Percentiles rank a stretch among this genome's conserved stretches.
phyloP scores from a whole-genome alignment of 345 rosid species.

The Hibiscus syriacus region DNA sequence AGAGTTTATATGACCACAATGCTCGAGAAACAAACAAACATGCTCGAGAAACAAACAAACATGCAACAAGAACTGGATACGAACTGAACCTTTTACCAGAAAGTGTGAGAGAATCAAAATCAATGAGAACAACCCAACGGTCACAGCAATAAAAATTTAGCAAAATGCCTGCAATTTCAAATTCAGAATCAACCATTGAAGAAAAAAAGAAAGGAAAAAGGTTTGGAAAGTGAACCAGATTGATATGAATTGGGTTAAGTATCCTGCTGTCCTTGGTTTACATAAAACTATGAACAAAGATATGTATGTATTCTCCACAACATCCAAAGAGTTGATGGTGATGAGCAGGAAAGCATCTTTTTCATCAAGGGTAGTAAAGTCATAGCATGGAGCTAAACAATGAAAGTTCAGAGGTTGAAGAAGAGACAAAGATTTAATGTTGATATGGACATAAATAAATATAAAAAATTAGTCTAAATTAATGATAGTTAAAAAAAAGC shows the following conservation, averaged over 20 bases:
- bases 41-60: slow-evolving; percentile 55
- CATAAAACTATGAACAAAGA: slow-evolving; percentile 50
- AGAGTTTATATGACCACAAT: slow-evolving; percentile 32
- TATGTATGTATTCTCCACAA: slow-evolving; percentile 59
- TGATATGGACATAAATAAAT: too few species aligned
- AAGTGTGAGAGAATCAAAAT: slow-evolving; percentile 42
- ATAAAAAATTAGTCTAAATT: too few species aligned
- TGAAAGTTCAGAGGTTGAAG: too few species aligned
- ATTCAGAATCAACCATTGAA: background rate
- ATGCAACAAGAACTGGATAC: slow-evolving; percentile 56
- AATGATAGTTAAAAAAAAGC: too few species aligned
- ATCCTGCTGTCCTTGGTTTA: slow-evolving; percentile 35
- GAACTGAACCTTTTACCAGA: slow-evolving; percentile 11
- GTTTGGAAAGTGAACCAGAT: too few species aligned
- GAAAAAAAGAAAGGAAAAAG: background rate
- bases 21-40: slow-evolving; percentile 71
- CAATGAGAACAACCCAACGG: slow-evolving; percentile 46
- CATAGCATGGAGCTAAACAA: slow-evolving; percentile 88
- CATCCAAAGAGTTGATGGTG: slow-evolving; percentile 88
- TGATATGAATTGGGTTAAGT: background rate
- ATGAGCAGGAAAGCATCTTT: slow-evolving; percentile 51
- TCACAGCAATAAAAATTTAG: slow-evolving; percentile 44
- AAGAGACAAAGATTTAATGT: too few species aligned
- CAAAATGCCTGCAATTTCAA: slow-evolving; percentile 41
- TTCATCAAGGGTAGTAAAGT: slow-evolving; percentile 72